Evolutionary conservation across 768 basidiomycete species (phyloP), one percentile per base, ranked within the genome.

Genomic region (Tremella fuciformis): DNA sequence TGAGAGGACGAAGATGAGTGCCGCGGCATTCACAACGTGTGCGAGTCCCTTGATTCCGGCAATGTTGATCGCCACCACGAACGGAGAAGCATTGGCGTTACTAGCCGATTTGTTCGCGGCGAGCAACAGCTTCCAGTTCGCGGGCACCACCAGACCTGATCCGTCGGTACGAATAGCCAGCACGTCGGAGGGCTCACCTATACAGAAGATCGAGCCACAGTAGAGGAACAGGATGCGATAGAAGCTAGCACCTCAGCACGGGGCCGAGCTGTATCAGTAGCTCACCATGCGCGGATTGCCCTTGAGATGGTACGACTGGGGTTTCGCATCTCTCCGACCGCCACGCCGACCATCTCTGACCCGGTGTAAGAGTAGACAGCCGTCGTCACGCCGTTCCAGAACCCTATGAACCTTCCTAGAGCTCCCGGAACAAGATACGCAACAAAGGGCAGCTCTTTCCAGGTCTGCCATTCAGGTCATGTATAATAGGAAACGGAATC

Each of bases 51-150:
- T 84, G 71, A 89, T 83, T 11, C 88, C 87, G 0, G 87, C 86
- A 41, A 82, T 80, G 46, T 78, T 81, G 64, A 91, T 70, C 19
- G 88, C 89, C 62, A 91, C 86, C 54, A 91, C 89, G 76, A 88
- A 93, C 1, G 90, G 90, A 2, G 88, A 89, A 53, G 85, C 74
- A 0, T 86, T 84, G n/a, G 88, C 89, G 46, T 64, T 57, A 19
- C 18, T 46, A 4, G 42, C n/a, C n/a, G n/a, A 18, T 50, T 64
- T 3, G 59, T 58, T 52, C 15, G 57, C 57, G 7, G 26, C 57
- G n/a, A 52, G 42, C 7, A 46, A 15, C 6, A 46, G 22, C 4
- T 24, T n/a, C 15, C 89, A 84, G 64, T 85, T 78, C 65, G 81
- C 86, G 0, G 86, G 83, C 41, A 91, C 86, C 38, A 89, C 80